Conservation (phyloP, 306 rosid species). For the Begonia loranthoides region DNA sequence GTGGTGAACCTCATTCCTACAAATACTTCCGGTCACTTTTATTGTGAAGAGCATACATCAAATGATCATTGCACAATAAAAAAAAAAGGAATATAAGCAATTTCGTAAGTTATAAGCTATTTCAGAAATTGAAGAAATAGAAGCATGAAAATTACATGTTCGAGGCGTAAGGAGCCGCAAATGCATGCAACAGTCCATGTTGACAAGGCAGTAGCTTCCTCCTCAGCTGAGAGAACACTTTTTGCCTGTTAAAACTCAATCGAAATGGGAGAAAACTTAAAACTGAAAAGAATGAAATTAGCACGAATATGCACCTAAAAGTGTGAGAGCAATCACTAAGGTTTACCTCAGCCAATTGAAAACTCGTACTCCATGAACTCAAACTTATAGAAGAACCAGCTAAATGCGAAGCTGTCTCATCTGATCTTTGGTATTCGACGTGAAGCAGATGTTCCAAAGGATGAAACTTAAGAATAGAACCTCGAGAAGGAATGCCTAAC, state of each 20-base stretch:
- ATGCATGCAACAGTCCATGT: conserved; percentile 86
- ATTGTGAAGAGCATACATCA: too few species aligned
- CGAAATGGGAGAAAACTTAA: conserved; percentile 6
- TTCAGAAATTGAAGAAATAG: too few species aligned
- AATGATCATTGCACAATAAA: too few species aligned
- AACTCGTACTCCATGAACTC: conserved; percentile 50
- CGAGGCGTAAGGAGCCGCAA: conserved; percentile 94
- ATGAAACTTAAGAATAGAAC: conserved; percentile 52
- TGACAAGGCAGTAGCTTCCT: conserved; percentile 91
- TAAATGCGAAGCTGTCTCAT: conserved; percentile 24
- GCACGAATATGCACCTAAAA: too few species aligned
- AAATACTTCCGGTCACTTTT: too few species aligned
- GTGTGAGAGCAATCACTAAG: conserved; percentile 1
- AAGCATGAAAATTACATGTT: conserved; percentile 35
- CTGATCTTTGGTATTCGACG: conserved; percentile 44
- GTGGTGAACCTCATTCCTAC: too few species aligned
- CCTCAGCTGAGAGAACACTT: conserved; percentile 61
- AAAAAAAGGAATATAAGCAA: too few species aligned
- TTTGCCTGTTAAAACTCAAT: conserved; percentile 58
- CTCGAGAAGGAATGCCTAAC: conserved; percentile 46
- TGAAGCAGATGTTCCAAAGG: conserved; percentile 60
- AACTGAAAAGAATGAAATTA: background rate
- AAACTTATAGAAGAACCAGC: conserved; percentile 60
- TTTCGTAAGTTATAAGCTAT: too few species aligned
- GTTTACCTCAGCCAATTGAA: conserved; percentile 60